Evolutionary conservation across 1,284 basidiomycete species (phyloP), one percentile per base, ranked within the genome.

Genomic region (Farysia itapuensis): DNA sequence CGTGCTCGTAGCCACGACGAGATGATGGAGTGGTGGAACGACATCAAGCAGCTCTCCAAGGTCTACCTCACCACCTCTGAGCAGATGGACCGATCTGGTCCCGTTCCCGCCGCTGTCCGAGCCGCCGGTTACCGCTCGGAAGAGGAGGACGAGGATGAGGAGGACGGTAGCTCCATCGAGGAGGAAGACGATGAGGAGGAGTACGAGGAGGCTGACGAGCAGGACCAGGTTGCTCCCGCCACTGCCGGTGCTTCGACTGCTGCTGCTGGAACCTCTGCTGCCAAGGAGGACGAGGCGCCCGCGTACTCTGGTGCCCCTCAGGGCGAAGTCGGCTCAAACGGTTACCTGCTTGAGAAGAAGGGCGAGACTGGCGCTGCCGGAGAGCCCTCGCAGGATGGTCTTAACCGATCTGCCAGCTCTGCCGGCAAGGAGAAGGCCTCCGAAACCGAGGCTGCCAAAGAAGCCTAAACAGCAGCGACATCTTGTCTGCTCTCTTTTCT

Each of bases 1-100:
- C 84, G 92, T 39, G 84, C 89, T 33, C 82, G 93, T 58, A 87
- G 85, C 64, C 85, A 90, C 73, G 93, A 97, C 65, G 94, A 96
- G 75, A 91, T 97, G 89, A 93, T 97, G 90, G 94, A 97, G 80
- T 96, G 95, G 89, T 98, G 95, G 94, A 97, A 97, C 78, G 95
- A 97, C 78, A 82, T 95, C 43, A 82, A 92, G 69, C 95, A 97
- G 90, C 82, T 98, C 47, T 93, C 90, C 74, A 92, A 93, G 49
- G 82, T 94, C 63, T 98, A 97, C 79, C 84, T 98, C 45, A 91
- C 96, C 43, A 90, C 92, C 39, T 89, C 87, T 59, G 94, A 97
- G 81, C 84, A 86, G 75, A 89, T 97, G 81, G 90, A 96, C 80
- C 82, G 94, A 42, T 86, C 86, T 38, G 94, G 95, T 4, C 91